A percentile compares a stretch with the other conserved stretches of the same genome.
Evolutionary conservation across 495 filamentous ascomycete genomes (phyloP).

Genomic region (Chaetomium fimeti): DNA sequence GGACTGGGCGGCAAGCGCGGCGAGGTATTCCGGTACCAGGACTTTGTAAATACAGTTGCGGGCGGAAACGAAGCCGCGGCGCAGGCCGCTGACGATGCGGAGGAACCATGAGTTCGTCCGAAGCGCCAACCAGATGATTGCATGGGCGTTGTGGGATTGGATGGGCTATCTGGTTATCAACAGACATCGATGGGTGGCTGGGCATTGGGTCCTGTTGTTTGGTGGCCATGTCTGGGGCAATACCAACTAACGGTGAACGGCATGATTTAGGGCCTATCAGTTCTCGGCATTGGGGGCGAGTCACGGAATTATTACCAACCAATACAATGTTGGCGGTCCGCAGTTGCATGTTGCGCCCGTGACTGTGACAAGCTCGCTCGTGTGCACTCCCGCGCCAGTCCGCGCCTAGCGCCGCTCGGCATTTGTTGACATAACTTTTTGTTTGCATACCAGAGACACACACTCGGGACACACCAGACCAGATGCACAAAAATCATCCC

Average conservation of each 20-base stretch:
- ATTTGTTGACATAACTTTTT: constrained; percentile 8
- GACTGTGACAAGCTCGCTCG: constrained; percentile 11
- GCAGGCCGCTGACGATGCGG: constrained; percentile 35
- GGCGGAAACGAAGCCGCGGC: constrained; percentile 45
- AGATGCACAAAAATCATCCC: neutral
- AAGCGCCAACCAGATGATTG: constrained; percentile 9
- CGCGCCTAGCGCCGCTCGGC: constrained; percentile 9
- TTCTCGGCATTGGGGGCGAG: neutral
- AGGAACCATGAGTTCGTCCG: constrained; percentile 19
- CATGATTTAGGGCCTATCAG: constrained; percentile 10
- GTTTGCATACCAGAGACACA: neutral
- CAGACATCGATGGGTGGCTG: constrained; percentile 4
- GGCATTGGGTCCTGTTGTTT: neutral
- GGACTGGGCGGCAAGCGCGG: constrained; percentile 53
- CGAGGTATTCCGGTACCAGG: constrained; percentile 75
- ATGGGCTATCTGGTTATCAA: neutral
- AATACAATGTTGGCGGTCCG: constrained; percentile 9
- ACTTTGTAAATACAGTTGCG: constrained; percentile 66
- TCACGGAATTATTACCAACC: neutral
- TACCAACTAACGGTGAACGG: constrained; percentile 6
- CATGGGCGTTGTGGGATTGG: constrained; percentile 13
- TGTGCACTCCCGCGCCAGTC: neutral
- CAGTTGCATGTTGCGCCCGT: constrained; percentile 7
- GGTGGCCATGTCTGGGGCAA: neutral
- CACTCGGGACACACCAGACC: neutral